These are phyloP conservation scores for Trichomonascaceae sp. DNA, from an alignment of 1,139 yeast species.

Conservation along the genomic window DNA sequence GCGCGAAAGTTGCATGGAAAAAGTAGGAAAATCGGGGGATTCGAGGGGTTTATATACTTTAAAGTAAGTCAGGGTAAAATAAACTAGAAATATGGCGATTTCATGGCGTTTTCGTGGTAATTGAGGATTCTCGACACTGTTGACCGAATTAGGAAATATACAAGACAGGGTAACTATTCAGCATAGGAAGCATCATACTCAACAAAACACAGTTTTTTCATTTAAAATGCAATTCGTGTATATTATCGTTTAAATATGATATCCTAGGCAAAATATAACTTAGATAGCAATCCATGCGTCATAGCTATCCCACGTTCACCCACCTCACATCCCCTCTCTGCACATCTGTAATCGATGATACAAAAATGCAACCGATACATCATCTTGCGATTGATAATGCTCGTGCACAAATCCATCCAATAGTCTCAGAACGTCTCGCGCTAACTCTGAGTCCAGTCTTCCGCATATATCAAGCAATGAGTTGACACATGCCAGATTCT, in stretches of 20 bases:
- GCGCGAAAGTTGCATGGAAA: not conserved
- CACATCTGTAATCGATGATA: conserved; percentile 5
- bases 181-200: no score
- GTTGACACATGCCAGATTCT: not conserved
- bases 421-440: not conserved
- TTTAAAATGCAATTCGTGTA: not conserved
- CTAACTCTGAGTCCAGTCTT: not conserved
- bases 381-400: conserved; percentile 3
- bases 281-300: no score
- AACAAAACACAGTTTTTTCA: no score
- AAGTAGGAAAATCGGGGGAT: not conserved
- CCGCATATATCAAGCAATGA: conserved; percentile 1
- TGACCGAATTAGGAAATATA: no score
- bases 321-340: conserved; percentile 1
- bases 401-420: conserved; percentile 3
- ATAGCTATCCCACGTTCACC: no score
- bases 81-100: no score
- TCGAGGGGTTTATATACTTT: not conserved
- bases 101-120: no score
- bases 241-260: not conserved
- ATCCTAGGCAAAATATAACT: no score
- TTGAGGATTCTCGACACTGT: no score
- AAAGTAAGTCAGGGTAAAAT: no score
- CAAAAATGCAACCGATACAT: conserved; percentile 5
- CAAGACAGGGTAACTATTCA: no score